Evolutionary conservation across 306 rosid genomes (phyloP).

Genomic region (Cucurbita pepo): DNA sequence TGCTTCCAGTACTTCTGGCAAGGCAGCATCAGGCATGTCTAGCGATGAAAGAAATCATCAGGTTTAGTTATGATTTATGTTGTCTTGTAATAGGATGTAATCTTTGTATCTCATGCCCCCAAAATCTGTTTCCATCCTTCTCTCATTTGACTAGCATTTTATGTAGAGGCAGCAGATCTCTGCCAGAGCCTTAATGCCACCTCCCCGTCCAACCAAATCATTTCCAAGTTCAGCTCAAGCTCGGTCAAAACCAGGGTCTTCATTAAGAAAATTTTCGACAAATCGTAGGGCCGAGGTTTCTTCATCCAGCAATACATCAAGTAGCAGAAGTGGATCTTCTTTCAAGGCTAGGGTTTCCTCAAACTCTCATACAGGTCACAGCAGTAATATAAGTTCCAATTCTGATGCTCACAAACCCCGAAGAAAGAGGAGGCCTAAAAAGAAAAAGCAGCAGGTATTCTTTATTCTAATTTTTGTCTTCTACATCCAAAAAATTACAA

Average conservation of each 20-base stretch:
- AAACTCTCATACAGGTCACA: conserved; percentile 57
- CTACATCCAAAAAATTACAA: background rate
- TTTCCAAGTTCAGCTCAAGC: conserved; percentile 18
- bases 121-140: background rate
- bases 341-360: conserved; percentile 48
- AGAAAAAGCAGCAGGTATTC: conserved; percentile 74
- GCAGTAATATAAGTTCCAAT: conserved; percentile 90
- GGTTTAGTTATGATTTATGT: conserved; percentile 24
- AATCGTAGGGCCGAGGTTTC: conserved; percentile 32
- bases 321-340: conserved; percentile 50
- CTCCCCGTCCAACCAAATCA: conserved; percentile 60
- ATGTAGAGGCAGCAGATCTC: conserved; percentile 77
- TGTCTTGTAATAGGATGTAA: background rate
- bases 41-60: conserved; percentile 94
- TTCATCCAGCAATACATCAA: conserved; percentile 53
- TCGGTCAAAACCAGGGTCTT: conserved; percentile 52
- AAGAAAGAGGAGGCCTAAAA: conserved; percentile 90
- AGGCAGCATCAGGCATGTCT: conserved; percentile 93
- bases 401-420: conserved; percentile 93
- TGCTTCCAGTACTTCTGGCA: conserved; percentile 95
- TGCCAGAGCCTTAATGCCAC: conserved; percentile 94
- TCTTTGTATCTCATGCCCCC: background rate
- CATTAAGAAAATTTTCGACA: conserved; percentile 52
- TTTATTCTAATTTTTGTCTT: background rate
- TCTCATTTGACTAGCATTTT: conserved; percentile 14